Evolutionary conservation across 1,284 basidiomycete species (phyloP), one percentile per base, ranked within the genome.

Genomic region (Spongiforma sp.): DNA sequence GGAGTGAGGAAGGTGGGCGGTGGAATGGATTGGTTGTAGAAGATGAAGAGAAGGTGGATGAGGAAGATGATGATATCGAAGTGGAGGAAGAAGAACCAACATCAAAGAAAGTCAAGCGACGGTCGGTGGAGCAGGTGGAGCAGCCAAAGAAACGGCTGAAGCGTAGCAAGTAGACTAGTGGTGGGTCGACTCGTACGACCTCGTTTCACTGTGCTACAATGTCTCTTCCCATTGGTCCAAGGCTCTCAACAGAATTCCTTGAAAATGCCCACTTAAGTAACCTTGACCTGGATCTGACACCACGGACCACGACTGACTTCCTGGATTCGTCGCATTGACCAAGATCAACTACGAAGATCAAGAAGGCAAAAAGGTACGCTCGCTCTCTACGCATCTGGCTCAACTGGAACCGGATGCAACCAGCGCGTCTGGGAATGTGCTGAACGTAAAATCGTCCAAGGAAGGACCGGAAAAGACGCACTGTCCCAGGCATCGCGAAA

Each of bases 371-470:
- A 82, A 93, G 81, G 93, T 92, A 67, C 56, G 61, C 43, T 37
- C 8, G 1, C 28, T 5, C 8, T 21, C 15, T n/a, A n/a, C n/a
- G 14, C 36, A 36, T 28, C 19, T 1, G 30, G 28, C 57, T 33
- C 28, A 41, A n/a, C n/a, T n/a, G n/a, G n/a, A n/a, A n/a, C 21
- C 52, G 19, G 24, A 15, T 21, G 12, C 10, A n/a, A 55, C 19
- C 65, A 95, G 91, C 83, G 95, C 61, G 71, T 85, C 48, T 97
- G 95, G 95, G 96, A 98, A 77, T 89, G 83, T 63, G 94, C 94
- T 19, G 89, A 93, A 70, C 84, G 95, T 37, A 90, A 87, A 72
- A 95, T 93, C 14, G 95, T 94, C 1, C 84, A 92, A 48, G 84
- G 86, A 54, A 81, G 86, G 17, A 86, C 87, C 19, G 93, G 90